phyloP scores from a whole-genome alignment of 148 eudicot species.

The Arctostaphylos glauca region DNA sequence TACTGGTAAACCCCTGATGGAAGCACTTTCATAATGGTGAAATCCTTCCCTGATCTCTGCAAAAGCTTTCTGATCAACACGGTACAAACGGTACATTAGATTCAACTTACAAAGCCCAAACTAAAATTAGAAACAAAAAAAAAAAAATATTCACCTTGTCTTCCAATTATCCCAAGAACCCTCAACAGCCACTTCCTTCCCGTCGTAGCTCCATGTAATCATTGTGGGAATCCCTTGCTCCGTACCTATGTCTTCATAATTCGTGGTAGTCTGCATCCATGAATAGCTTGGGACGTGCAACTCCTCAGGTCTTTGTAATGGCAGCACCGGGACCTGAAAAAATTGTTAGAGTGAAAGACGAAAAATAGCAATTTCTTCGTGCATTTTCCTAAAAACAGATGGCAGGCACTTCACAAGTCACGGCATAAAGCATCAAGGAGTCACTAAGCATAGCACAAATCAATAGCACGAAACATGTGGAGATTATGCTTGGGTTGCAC shows the following conservation, averaged over 20 bases:
- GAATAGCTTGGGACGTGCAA: constrained; percentile 30
- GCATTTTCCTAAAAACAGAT: neutral
- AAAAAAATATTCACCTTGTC: constrained; percentile 35
- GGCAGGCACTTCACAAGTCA: neutral
- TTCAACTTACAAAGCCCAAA: neutral
- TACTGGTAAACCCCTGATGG: constrained; percentile 66
- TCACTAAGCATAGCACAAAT: constrained; percentile 10
- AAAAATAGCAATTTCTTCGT: constrained; percentile 8
- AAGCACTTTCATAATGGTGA: constrained; percentile 62
- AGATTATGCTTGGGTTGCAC: neutral
- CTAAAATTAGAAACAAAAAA: neutral
- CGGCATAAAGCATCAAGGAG: neutral
- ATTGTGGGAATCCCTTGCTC: constrained; percentile 60
- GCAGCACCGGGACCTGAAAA: constrained; percentile 49
- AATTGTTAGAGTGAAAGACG: neutral
- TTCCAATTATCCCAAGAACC: constrained; percentile 76
- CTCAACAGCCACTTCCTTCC: constrained; percentile 53
- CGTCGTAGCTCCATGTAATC: constrained; percentile 53
- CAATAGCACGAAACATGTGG: neutral
- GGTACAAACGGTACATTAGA: neutral
- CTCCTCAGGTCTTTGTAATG: constrained; percentile 51
- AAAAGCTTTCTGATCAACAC: constrained; percentile 42
- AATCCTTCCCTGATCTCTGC: constrained; percentile 57
- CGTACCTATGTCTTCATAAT: constrained; percentile 24
- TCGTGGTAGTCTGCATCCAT: constrained; percentile 35